phyloP scores from a whole-genome alignment of 129 eudicot species.

The Flaveria trinervia region DNA sequence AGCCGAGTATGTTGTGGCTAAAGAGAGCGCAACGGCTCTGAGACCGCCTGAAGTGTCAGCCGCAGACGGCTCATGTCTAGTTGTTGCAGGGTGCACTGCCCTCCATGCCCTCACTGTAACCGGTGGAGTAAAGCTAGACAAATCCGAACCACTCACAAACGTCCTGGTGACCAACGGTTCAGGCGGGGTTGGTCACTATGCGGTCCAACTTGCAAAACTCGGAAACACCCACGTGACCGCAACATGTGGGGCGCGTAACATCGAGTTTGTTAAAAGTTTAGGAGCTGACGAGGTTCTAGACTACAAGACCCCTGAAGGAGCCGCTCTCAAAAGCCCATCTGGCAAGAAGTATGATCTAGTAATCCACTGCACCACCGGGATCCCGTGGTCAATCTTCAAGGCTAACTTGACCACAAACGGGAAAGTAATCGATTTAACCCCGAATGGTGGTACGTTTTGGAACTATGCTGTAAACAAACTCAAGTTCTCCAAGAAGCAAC shows the following conservation, averaged over 20 bases:
- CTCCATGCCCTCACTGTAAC: conserved; percentile 47
- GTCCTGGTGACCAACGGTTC: conserved; percentile 61
- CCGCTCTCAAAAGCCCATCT: conserved; percentile 66
- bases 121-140: conserved; percentile 50
- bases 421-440: conserved; percentile 57
- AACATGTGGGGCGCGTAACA: conserved; percentile 68
- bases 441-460: conserved; percentile 43
- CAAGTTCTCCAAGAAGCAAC: conserved; percentile 57
- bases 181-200: conserved; percentile 75
- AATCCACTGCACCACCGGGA: conserved; percentile 48
- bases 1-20: conserved; percentile 60
- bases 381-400: conserved; percentile 59
- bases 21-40: conserved; percentile 38
- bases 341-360: conserved; percentile 59
- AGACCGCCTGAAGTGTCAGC: conserved; percentile 65
- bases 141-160: conserved; percentile 47
- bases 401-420: conserved; percentile 47
- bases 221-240: conserved; percentile 65
- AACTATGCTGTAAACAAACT: conserved; percentile 55
- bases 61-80: conserved; percentile 55
- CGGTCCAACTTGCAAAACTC: conserved; percentile 65
- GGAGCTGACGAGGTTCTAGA: conserved; percentile 71
- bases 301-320: conserved; percentile 62
- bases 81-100: conserved; percentile 55
- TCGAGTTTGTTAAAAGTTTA: conserved; percentile 52